Evolutionary conservation across 768 basidiomycete genomes (phyloP).

Genomic region (Lactarius evosmus): DNA sequence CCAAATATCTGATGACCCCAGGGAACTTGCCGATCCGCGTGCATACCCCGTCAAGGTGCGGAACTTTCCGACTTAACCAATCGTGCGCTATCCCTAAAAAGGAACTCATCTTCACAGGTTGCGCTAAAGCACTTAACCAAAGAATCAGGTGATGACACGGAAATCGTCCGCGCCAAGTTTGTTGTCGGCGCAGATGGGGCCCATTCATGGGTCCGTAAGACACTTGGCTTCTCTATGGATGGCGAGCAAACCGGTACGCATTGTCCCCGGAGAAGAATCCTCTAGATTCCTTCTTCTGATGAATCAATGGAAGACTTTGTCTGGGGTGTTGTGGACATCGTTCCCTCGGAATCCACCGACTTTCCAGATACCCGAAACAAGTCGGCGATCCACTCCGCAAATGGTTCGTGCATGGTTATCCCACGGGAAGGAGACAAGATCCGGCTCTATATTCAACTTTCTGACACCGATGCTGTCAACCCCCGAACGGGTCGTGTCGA

Average conservation of each 20-base stretch:
- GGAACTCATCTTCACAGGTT: slow-evolving; percentile 36
- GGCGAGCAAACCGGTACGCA: slow-evolving; percentile 58
- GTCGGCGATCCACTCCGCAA: slow-evolving; percentile 48
- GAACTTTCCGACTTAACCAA: not conserved
- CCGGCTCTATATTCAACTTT: slow-evolving; percentile 52
- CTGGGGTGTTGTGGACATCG: slow-evolving; percentile 75
- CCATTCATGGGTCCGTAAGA: slow-evolving; percentile 79
- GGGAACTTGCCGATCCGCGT: slow-evolving; percentile 42
- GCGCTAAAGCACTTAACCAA: slow-evolving; percentile 43
- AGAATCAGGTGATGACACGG: slow-evolving; percentile 40
- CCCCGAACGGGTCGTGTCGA: slow-evolving; percentile 42
- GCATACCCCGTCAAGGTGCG: slow-evolving; percentile 37
- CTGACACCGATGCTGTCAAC: slow-evolving; percentile 40
- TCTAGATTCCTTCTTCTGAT: not conserved
- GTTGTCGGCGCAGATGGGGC: slow-evolving; percentile 79
- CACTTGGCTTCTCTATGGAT: slow-evolving; percentile 63
- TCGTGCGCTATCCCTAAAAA: not conserved
- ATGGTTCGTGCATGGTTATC: slow-evolving; percentile 50
- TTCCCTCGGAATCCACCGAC: slow-evolving; percentile 43
- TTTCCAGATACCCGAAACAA: slow-evolving; percentile 54
- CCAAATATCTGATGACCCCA: slow-evolving; percentile 42
- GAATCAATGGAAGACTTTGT: slow-evolving; percentile 50
- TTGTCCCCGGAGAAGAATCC: not conserved
- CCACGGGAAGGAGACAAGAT: slow-evolving; percentile 49
- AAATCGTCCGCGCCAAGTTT: slow-evolving; percentile 67